Percentiles rank a stretch among this genome's conserved stretches.
phyloP scores from a whole-genome alignment of 768 basidiomycete genomes.

The Lactifluus pinguis region DNA sequence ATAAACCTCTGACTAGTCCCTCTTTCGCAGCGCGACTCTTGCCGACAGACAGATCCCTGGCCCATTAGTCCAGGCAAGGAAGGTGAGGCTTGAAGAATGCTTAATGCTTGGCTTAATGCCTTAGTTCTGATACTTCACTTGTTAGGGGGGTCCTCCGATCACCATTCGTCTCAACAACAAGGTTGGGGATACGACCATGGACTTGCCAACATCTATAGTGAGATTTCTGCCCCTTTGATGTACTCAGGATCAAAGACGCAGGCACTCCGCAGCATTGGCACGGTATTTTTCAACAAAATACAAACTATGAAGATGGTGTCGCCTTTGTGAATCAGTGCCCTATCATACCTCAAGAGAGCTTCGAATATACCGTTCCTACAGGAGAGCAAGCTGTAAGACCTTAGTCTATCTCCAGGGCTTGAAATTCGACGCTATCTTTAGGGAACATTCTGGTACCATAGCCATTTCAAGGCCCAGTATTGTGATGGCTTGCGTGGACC shows the following conservation, averaged over 20 bases:
- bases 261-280: constrained; percentile 42
- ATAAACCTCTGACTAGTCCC: neutral
- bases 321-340: constrained; percentile 37
- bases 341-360: constrained; percentile 32
- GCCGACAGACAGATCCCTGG: constrained; percentile 4
- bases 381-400: constrained; percentile 28
- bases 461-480: constrained; percentile 31
- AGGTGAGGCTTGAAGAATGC: neutral
- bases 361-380: constrained; percentile 32
- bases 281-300: constrained; percentile 35
- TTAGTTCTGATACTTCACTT: neutral
- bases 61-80: constrained; percentile 1
- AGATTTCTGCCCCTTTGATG: neutral
- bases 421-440: neutral
- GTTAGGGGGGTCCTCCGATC: neutral
- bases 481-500: constrained; percentile 27
- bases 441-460: constrained; percentile 31
- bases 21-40: neutral
- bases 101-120: too few relatives aligned
- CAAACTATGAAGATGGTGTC: constrained; percentile 38
- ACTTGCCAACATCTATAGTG: constrained; percentile 41
- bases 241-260: neutral
- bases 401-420: constrained; percentile 22
- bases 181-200: constrained; percentile 37
- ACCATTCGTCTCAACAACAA: constrained; percentile 36